A percentile compares a stretch with the other conserved stretches of the same genome.
phyloP scores from a whole-genome alignment of 345 rosid genomes.

The Aquilaria sinensis region DNA sequence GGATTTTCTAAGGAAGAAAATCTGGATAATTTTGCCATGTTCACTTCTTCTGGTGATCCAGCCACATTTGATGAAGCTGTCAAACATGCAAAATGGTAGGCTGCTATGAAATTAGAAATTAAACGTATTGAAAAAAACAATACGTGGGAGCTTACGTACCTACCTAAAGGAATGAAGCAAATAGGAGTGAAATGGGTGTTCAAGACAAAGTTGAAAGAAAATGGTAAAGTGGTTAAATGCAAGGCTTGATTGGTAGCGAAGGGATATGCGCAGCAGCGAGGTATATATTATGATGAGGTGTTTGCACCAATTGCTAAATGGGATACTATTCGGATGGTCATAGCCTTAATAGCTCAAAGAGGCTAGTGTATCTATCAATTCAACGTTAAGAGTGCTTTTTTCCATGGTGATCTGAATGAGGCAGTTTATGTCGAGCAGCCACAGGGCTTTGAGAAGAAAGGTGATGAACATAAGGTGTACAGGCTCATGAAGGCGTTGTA shows the following conservation, averaged over 20 bases:
- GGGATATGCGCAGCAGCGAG: too few relatives aligned
- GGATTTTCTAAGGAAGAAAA: neutral
- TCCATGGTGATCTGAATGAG: neutral
- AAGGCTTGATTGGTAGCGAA: too few relatives aligned
- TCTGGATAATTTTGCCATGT: neutral
- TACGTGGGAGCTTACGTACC: neutral
- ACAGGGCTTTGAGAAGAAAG: neutral
- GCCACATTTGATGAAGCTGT: neutral
- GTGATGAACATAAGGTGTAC: constrained; percentile 6
- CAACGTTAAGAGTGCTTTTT: neutral
- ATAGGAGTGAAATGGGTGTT: too few relatives aligned
- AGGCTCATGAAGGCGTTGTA: neutral
- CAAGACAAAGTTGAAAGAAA: too few relatives aligned
- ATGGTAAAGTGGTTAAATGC: too few relatives aligned
- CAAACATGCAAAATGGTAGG: neutral
- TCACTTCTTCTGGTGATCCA: neutral
- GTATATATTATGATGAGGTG: too few relatives aligned
- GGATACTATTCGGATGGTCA: neutral
- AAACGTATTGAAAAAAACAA: neutral
- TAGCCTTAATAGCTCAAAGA: neutral
- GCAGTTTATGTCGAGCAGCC: constrained; percentile 1
- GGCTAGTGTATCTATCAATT: constrained; percentile 5
- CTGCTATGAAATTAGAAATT: neutral
- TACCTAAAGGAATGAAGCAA: too few relatives aligned
- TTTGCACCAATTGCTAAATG: too few relatives aligned